Base-by-base conservation (phyloP, 1,284 basidiomycete species). In the Rhodotorula mucilaginosa region DNA sequence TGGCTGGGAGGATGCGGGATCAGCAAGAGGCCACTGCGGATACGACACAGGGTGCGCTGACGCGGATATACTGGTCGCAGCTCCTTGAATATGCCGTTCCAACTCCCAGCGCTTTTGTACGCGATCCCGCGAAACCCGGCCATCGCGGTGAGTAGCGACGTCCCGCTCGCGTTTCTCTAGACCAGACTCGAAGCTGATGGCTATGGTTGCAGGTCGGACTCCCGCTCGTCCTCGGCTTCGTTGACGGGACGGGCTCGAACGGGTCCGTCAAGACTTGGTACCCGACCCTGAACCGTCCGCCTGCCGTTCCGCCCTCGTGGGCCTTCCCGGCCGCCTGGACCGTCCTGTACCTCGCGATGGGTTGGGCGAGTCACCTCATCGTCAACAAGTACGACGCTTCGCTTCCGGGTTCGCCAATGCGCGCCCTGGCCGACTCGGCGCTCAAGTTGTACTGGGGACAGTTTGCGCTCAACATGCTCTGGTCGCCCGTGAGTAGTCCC, bases 361-460 rank as follows among this genome's bases (percentile, higher is more conserved):
- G 77, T 56, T n/a, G 26, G 79, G 88, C 88, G 2, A 88, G 88
- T 6, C 87, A 91, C 81, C 79, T 92, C 31, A 84, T 87, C 5
- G 86, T 86, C 58, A 83, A 84, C 72, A 82, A 85, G 1, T 82
- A 88, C 72, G 88, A 90, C 77, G 77, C 74, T 5, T 81, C 85
- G 10, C 76, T 60, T 4, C 54, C 65, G 19, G 76, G 72, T 68
- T 87, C 86, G 64, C 80, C 83, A 39, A 80, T 83, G 69, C 65
- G 68, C 39, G 46, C 54, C 12, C 65, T 67, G 13, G 84, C 88
- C 54, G 81, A 83, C 56, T 79, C 83, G 54, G 88, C 87, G 3
- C 80, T 91, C 54, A 82, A 83, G 48, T 82, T 91, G 58, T 91
- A 92, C 82, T 92, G 88, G 81, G 83, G 82, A 8, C 89, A 91